Evolutionary conservation across 2,329 filamentous ascomycete genomes (phyloP).

Genomic region (Xylariaceae sp.): DNA sequence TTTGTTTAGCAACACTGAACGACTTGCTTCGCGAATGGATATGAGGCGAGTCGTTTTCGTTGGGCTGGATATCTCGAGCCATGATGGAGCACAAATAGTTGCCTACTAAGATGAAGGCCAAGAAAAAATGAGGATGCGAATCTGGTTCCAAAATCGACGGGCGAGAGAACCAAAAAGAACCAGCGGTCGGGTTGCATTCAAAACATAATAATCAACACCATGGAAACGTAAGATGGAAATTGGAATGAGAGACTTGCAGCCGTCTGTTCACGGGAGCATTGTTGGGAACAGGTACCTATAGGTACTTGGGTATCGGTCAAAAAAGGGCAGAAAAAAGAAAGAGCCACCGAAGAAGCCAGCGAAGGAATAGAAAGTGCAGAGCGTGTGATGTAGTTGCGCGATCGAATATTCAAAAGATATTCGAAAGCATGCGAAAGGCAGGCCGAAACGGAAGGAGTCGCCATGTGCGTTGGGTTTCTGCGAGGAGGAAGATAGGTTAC

Average conservation of each 20-base stretch:
- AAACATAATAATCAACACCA: constrained; percentile 40
- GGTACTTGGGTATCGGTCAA: constrained; percentile 1
- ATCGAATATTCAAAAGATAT: background rate
- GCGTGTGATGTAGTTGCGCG: background rate
- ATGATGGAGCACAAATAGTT: constrained; percentile 22
- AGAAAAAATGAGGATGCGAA: constrained; percentile 34
- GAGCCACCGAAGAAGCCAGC: background rate
- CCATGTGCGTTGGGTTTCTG: background rate
- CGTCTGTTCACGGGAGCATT: background rate
- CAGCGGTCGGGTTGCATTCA: constrained; percentile 30
- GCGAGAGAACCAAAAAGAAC: constrained; percentile 31
- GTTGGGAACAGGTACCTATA: background rate
- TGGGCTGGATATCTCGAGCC: constrained; percentile 23
- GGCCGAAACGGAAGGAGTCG: background rate
- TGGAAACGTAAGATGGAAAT: constrained; percentile 24
- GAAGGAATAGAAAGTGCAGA: constrained; percentile 1
- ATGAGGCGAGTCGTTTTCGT: constrained; percentile 28
- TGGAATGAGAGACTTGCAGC: constrained; percentile 12
- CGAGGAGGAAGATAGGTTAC: background rate
- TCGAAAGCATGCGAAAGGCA: background rate
- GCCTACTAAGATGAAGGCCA: constrained; percentile 31
- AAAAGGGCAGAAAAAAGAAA: constrained; percentile 5
- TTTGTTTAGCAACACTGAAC: constrained; percentile 36
- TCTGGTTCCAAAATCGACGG: constrained; percentile 45
- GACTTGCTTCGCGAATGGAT: constrained; percentile 37